These are phyloP conservation scores for Lodderomyces orthopsilosis DNA, from an alignment of 1,139 yeast genomes.

Conservation along the genomic window DNA sequence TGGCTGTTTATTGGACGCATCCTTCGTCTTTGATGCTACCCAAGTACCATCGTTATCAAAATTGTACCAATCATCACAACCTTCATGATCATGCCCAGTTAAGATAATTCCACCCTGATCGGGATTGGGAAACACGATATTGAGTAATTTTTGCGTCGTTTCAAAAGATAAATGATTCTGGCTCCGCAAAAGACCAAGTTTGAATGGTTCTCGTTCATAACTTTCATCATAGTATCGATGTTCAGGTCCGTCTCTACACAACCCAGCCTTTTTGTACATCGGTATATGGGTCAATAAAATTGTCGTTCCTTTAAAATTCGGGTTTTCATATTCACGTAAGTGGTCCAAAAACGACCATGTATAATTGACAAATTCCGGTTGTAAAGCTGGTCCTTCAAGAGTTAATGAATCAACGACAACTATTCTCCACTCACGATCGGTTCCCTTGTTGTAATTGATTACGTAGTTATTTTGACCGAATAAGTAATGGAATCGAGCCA, in stretches of 20 bases:
- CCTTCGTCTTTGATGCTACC: slow-evolving; percentile 51
- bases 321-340: slow-evolving; percentile 45
- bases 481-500: slow-evolving; percentile 67
- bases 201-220: slow-evolving; percentile 56
- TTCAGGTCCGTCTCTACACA: slow-evolving; percentile 84
- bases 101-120: slow-evolving; percentile 71
- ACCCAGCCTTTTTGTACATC: slow-evolving; percentile 71
- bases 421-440: slow-evolving; percentile 72
- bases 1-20: slow-evolving; percentile 26
- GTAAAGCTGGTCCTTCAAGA: slow-evolving; percentile 87
- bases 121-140: slow-evolving; percentile 62
- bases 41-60: slow-evolving; percentile 43
- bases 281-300: slow-evolving; percentile 88
- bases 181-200: slow-evolving; percentile 69
- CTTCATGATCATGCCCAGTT: slow-evolving; percentile 97
- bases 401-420: slow-evolving; percentile 82
- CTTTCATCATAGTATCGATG: slow-evolving; percentile 52
- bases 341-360: slow-evolving; percentile 73
- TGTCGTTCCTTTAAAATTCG: slow-evolving; percentile 68
- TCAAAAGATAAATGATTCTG: slow-evolving; percentile 80
- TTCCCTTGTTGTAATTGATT: slow-evolving; percentile 61
- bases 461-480: slow-evolving; percentile 88
- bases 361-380: slow-evolving; percentile 61
- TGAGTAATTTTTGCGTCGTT: slow-evolving; percentile 63
- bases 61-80: slow-evolving; percentile 72